Conservation (phyloP, 495 filamentous ascomycete genomes). For the Collariella sp. region DNA sequence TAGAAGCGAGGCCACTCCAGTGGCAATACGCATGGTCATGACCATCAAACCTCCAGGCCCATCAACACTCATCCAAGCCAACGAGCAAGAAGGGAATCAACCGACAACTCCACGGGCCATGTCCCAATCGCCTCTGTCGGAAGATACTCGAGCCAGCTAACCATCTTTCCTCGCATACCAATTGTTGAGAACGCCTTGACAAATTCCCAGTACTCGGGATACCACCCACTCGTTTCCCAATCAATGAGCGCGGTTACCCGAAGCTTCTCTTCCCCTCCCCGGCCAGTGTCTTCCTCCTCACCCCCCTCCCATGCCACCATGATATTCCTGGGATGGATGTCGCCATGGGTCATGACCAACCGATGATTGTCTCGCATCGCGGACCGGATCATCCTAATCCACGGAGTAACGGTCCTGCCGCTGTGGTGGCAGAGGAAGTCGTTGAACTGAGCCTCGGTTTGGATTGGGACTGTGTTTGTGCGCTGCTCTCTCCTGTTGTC, state of each 20-base stretch:
- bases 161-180: background rate
- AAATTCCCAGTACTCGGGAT: background rate
- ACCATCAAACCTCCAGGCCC: too few relatives aligned
- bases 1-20: too few relatives aligned
- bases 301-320: background rate
- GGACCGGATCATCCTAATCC: background rate
- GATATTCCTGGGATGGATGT: background rate
- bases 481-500: background rate
- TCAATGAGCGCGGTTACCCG: background rate
- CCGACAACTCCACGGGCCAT: background rate
- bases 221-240: background rate
- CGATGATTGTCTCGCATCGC: background rate
- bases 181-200: background rate
- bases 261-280: background rate
- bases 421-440: background rate
- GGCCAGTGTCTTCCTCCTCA: background rate
- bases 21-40: too few relatives aligned
- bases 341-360: background rate
- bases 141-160: background rate
- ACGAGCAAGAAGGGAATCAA: background rate
- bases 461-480: background rate
- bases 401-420: background rate
- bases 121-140: background rate
- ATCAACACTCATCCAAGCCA: background rate
- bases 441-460: background rate